Percentiles rank a stretch among this genome's conserved stretches.
Conservation (phyloP, 306 rosid genomes). For the Cucumis hystrix region DNA sequence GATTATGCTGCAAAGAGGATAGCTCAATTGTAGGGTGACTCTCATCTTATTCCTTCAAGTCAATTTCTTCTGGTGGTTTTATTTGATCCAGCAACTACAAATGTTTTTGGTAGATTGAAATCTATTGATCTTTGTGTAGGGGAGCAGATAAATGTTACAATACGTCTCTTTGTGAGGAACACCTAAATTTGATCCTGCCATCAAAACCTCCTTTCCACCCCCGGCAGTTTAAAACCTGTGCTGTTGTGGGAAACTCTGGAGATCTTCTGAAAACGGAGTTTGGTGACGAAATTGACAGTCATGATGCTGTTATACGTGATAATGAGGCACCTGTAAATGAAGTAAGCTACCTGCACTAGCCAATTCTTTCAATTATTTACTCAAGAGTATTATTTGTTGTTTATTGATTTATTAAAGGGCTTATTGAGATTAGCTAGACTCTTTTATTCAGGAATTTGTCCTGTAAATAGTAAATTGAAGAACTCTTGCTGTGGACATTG, state of each 20-base stretch:
- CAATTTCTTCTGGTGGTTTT: not conserved
- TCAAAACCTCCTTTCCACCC: slow-evolving; percentile 88
- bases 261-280: slow-evolving; percentile 80
- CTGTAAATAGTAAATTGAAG: not conserved
- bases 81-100: not conserved
- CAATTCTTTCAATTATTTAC: not conserved
- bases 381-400: not conserved
- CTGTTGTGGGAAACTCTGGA: slow-evolving; percentile 98
- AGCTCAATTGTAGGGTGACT: slow-evolving; percentile 64
- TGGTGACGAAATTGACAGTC: slow-evolving; percentile 82
- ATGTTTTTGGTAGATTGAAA: not conserved
- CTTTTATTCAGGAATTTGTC: not conserved
- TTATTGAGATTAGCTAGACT: not conserved
- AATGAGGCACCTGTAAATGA: slow-evolving; percentile 96
- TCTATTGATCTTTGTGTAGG: slow-evolving; percentile 22
- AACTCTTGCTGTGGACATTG: not conserved
- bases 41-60: not conserved
- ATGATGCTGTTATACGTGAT: slow-evolving; percentile 87
- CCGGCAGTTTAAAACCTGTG: slow-evolving; percentile 65
- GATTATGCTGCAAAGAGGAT: slow-evolving; percentile 85
- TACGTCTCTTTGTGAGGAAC: slow-evolving; percentile 76
- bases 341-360: slow-evolving; percentile 25
- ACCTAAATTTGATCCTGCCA: slow-evolving; percentile 70
- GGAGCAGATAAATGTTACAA: slow-evolving; percentile 68
- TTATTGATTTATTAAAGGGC: not conserved